A percentile compares a stretch with the other conserved stretches of the same genome.
phyloP scores from a whole-genome alignment of 2,329 filamentous ascomycete species.

The Sarocladium strictum region DNA sequence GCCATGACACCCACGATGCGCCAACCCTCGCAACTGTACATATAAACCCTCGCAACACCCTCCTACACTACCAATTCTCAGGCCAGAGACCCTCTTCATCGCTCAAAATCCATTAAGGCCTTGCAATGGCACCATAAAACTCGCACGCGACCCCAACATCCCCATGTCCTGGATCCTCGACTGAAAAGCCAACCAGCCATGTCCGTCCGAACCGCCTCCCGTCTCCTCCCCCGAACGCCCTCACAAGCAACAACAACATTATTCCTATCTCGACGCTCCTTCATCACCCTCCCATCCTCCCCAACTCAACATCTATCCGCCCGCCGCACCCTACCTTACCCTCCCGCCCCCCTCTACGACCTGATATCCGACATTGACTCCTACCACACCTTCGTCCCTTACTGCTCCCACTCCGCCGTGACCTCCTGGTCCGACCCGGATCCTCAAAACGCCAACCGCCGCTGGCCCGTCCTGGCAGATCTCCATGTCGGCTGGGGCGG shows the following conservation, averaged over 20 bases:
- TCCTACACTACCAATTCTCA: too few species aligned
- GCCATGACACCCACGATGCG: background rate
- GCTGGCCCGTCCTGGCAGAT: conserved; percentile 69
- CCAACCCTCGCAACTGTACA: background rate
- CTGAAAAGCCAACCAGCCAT: background rate
- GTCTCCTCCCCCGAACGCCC: conserved; percentile 10
- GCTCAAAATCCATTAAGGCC: too few species aligned
- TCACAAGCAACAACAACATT: conserved; percentile 15
- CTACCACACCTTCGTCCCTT: conserved; percentile 86
- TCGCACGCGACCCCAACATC: too few species aligned
- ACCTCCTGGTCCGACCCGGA: conserved; percentile 63
- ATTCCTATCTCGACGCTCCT: conserved; percentile 26
- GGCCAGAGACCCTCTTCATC: too few species aligned
- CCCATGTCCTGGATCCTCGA: too few species aligned
- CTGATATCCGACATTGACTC: conserved; percentile 84
- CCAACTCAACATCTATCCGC: conserved; percentile 63
- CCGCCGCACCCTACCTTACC: conserved; percentile 70
- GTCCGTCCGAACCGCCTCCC: conserved; percentile 11
- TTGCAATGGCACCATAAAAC: too few species aligned
- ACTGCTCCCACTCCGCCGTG: conserved; percentile 72
- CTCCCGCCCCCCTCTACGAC: conserved; percentile 64
- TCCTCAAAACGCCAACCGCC: conserved; percentile 30
- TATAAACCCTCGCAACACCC: background rate
- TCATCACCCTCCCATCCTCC: conserved; percentile 26
- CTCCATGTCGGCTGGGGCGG: conserved; percentile 81